Percentiles rank a stretch among this genome's conserved stretches.
Evolutionary conservation across 2,329 filamentous ascomycete species (phyloP).

Genomic region (Microascus cirrosus): DNA sequence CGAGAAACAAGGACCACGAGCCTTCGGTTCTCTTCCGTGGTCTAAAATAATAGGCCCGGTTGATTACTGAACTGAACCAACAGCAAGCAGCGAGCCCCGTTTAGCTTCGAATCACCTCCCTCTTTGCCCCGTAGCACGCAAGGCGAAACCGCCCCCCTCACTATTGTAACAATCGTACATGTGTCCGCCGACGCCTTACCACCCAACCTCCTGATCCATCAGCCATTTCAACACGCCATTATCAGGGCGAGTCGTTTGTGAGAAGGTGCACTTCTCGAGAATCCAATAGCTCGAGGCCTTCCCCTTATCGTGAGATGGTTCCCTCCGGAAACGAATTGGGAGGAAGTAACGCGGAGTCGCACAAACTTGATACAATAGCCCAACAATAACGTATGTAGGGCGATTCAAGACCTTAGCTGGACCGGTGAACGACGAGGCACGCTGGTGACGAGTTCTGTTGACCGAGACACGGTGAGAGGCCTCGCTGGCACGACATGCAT

Average conservation of each 20-base stretch:
- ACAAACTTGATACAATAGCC: not conserved
- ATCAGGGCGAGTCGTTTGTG: not conserved
- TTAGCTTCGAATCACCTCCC: not conserved
- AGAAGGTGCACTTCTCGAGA: not conserved
- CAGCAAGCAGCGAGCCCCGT: not conserved
- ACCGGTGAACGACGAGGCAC: too few relatives aligned
- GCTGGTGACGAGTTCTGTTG: not conserved
- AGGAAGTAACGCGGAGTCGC: not conserved
- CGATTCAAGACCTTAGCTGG: not conserved
- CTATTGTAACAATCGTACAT: not conserved
- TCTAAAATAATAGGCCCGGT: not conserved
- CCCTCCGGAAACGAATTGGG: not conserved
- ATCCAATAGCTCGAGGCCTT: not conserved
- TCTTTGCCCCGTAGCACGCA: not conserved
- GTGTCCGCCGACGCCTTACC: not conserved
- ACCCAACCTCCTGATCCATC: not conserved
- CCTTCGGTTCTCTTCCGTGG: not conserved
- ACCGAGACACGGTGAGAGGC: not conserved
- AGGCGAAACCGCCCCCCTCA: not conserved
- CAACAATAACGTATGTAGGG: not conserved
- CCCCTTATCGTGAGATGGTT: not conserved
- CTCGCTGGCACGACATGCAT: not conserved
- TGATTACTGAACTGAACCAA: not conserved
- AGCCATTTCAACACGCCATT: not conserved
- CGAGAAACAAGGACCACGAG: not conserved